Base-by-base conservation (phyloP, 768 basidiomycete genomes). In the Mycena polygramma region DNA sequence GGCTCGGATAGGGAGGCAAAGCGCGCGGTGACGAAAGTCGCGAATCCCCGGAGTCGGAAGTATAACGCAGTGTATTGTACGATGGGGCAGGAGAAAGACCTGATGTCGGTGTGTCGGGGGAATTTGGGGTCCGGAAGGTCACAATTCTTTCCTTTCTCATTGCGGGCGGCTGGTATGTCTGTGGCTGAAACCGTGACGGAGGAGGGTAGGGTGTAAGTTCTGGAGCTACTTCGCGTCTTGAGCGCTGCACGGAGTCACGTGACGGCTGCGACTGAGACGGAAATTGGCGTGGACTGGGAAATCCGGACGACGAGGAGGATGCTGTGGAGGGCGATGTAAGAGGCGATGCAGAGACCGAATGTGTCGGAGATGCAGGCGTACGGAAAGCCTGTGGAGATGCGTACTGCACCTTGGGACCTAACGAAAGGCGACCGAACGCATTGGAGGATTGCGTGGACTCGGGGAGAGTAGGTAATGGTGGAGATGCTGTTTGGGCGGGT, bases 1-100 rank as follows among this genome's bases (percentile, higher is more conserved):
- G 36, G 37, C 46, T 61, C 24, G 71, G 71, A 53, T 73, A 73
- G 13, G 71, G 71, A 19, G 71, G 71, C 35, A 73, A 41, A 7
- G 71, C 49, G 7, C 71, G 71, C 45, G 68, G 19, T 30, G 57
- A 17, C 46, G 55, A 17, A 36, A 41, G 60, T 41, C 60, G 63
- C 13, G 57, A 60, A 11, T 70, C 57, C 24, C 26, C 68, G 10
- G 63, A 48, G 41, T 60, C 67, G 19, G 54, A 46, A n/a, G 54
- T 20, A 48, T 57, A 57, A 39, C 55, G 41, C 15, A 51, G 36
- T 15, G 69, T 20, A 13, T 22, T 35, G 58, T 72, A 72, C 5
- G 70, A 67, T 36, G 70, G 70, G 14, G 70, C 70, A 30, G 54
- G 57, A 26, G 30, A 22, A 24, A 17, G 55, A 55, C 30, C 30